Conservation (phyloP, 108 stramenopile genomes). For the Chaetoceros tenuissimus region DNA sequence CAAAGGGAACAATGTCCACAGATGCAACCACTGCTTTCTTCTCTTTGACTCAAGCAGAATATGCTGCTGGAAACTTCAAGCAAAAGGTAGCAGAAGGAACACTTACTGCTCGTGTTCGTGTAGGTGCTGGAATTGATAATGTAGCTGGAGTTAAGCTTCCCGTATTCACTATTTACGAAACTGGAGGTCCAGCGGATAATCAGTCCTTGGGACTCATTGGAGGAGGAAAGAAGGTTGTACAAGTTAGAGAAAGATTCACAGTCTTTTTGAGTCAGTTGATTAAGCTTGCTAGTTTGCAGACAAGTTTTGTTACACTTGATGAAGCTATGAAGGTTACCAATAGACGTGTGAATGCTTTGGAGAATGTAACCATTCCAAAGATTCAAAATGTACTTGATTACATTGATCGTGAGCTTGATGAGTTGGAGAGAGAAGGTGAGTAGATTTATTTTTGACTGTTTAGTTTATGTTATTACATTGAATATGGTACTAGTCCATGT, state of each 20-base stretch:
- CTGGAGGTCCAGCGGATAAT: conserved; percentile 78
- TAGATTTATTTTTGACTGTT: not conserved
- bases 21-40: conserved; percentile 87
- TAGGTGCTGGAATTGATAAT: conserved; percentile 88
- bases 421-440: conserved; percentile 89
- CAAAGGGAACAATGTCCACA: conserved; percentile 82
- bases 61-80: conserved; percentile 97
- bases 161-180: conserved; percentile 94
- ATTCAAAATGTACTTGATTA: conserved; percentile 88
- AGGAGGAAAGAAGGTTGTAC: conserved; percentile 92
- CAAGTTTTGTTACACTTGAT: conserved; percentile 93
- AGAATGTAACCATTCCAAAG: conserved; percentile 97
- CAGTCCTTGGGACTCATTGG: conserved; percentile 90
- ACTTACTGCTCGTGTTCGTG: conserved; percentile 80
- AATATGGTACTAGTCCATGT: not conserved
- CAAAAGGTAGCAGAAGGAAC: conserved; percentile 87
- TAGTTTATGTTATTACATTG: not conserved
- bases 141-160: conserved; percentile 98
- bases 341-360: conserved; percentile 96
- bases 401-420: conserved; percentile 95
- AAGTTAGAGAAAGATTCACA: conserved; percentile 88
- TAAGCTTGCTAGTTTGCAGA: conserved; percentile 96
- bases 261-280: conserved; percentile 79
- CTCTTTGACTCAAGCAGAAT: conserved; percentile 94
- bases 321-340: conserved; percentile 98